phyloP scores from a whole-genome alignment of 352 stramenopile genomes.

The Pythium volutum region DNA sequence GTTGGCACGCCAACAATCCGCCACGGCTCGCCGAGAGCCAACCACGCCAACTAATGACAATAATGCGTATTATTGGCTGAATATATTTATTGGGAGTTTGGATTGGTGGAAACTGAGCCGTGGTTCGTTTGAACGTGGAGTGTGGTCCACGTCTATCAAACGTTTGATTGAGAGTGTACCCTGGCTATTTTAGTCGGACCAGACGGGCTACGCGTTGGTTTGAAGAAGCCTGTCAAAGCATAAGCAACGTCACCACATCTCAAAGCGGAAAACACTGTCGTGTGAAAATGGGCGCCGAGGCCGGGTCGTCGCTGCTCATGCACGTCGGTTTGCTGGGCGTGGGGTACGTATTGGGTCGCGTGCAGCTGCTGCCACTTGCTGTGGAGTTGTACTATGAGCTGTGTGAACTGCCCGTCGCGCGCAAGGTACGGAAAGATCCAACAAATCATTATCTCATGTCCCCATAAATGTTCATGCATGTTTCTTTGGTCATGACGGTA shows the following conservation, averaged over 20 bases:
- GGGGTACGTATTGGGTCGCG: constrained; percentile 60
- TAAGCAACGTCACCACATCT: neutral
- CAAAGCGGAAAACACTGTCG: neutral
- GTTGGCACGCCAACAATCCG: neutral
- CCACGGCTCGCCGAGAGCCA: neutral
- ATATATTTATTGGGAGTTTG: neutral
- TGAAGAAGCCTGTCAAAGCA: constrained; percentile 1
- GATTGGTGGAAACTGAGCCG: constrained; percentile 16
- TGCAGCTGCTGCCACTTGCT: constrained; percentile 46
- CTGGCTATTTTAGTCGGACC: neutral
- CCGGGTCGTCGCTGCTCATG: constrained; percentile 55
- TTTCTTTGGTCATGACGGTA: neutral
- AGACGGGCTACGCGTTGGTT: constrained; percentile 18
- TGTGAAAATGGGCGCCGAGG: constrained; percentile 33
- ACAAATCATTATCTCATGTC: neutral
- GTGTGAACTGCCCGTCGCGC: constrained; percentile 29
- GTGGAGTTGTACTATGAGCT: constrained; percentile 50
- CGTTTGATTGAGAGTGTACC: constrained; percentile 8
- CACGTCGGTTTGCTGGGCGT: constrained; percentile 57
- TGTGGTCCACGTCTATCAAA: constrained; percentile 25
- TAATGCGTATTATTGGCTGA: constrained; percentile 12
- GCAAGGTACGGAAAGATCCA: constrained; percentile 52
- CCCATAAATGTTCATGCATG: neutral
- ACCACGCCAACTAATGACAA: constrained; percentile 13
- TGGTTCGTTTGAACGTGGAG: neutral